A percentile compares a stretch with the other conserved stretches of the same genome.
phyloP scores from a whole-genome alignment of 495 filamentous ascomycete species.

The Penicillium subrubescens region DNA sequence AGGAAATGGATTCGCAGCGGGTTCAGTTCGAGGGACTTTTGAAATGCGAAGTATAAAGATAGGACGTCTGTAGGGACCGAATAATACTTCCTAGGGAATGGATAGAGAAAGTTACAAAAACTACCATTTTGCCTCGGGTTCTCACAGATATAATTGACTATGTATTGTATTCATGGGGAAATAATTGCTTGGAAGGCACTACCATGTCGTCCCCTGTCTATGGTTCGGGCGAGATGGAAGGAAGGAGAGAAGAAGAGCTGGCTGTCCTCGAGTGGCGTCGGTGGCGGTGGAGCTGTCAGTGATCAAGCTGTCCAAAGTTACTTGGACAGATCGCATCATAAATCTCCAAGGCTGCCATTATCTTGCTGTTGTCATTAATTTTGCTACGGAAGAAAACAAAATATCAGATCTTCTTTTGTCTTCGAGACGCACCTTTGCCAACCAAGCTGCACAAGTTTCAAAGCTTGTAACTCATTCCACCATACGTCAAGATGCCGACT shows the following conservation, averaged over 20 bases:
- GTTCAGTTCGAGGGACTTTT: not conserved
- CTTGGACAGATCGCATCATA: constrained; percentile 14
- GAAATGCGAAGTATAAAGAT: not conserved
- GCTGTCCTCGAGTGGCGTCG: constrained; percentile 12
- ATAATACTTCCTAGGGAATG: not conserved
- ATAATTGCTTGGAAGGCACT: not conserved
- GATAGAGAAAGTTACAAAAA: not conserved
- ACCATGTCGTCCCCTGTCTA: not conserved
- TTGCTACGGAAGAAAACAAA: not conserved
- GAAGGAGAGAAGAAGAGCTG: not conserved
- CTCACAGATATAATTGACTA: not conserved
- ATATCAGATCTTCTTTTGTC: not conserved
- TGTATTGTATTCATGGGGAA: not conserved
- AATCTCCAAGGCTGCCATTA: not conserved
- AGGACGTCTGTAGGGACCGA: not conserved
- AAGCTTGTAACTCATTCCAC: not conserved
- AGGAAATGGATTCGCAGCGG: not conserved
- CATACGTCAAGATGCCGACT: constrained; percentile 59
- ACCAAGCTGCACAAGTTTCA: not conserved
- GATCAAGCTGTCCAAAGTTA: constrained; percentile 14
- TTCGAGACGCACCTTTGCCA: not conserved
- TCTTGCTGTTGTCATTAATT: not conserved
- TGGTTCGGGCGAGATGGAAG: not conserved
- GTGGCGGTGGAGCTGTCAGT: constrained; percentile 20
- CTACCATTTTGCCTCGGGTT: not conserved